Evolutionary conservation across 768 basidiomycete species (phyloP).

Genomic region (Mycena galopus): DNA sequence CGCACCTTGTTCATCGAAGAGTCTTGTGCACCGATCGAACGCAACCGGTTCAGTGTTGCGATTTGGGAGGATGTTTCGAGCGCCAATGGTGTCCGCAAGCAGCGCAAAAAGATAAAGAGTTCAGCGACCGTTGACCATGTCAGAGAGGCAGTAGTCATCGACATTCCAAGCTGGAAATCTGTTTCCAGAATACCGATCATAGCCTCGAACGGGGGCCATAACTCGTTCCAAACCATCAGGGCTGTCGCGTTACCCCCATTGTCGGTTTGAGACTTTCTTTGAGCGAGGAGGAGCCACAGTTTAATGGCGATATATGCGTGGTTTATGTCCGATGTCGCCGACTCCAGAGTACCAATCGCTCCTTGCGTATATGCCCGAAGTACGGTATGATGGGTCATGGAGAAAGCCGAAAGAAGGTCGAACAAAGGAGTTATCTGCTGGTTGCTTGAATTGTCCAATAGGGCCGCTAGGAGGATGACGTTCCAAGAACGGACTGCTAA

Average conservation of each 20-base stretch:
- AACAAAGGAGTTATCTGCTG: slow-evolving; percentile 58
- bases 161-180: slow-evolving; percentile 58
- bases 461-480: slow-evolving; percentile 66
- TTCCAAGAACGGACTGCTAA: slow-evolving; percentile 75
- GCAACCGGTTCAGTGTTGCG: slow-evolving; percentile 63
- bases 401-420: slow-evolving; percentile 64
- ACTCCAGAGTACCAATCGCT: slow-evolving; percentile 52
- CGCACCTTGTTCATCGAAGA: slow-evolving; percentile 64
- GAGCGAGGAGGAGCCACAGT: slow-evolving; percentile 75
- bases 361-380: slow-evolving; percentile 57
- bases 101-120: slow-evolving; percentile 72
- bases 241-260: slow-evolving; percentile 49
- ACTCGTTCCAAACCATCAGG: slow-evolving; percentile 75
- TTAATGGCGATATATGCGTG: slow-evolving; percentile 78
- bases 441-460: slow-evolving; percentile 55
- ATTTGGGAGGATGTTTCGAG: slow-evolving; percentile 67
- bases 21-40: slow-evolving; percentile 61
- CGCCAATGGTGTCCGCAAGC: slow-evolving; percentile 64
- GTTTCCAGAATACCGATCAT: slow-evolving; percentile 64
- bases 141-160: slow-evolving; percentile 62
- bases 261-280: slow-evolving; percentile 47
- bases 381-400: slow-evolving; percentile 58
- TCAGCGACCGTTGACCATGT: slow-evolving; percentile 75
- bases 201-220: slow-evolving; percentile 79
- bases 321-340: slow-evolving; percentile 71